Evolutionary conservation across 495 filamentous ascomycete genomes (phyloP).

Genomic region (Aspergillus biplanus): DNA sequence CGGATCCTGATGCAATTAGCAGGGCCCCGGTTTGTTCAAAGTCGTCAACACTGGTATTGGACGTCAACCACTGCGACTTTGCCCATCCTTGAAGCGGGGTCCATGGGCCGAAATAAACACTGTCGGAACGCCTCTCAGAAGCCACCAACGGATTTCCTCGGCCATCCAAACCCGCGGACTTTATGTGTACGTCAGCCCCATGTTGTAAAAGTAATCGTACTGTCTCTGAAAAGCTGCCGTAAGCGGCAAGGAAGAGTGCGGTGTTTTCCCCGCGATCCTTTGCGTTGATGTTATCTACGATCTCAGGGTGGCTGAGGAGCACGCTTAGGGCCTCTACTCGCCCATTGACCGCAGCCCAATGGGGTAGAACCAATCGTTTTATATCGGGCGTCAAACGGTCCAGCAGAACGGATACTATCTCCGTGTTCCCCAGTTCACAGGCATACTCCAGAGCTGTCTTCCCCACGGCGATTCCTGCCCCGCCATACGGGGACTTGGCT

Average conservation of each 20-base stretch:
- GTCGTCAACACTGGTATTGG: not conserved
- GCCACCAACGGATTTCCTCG: not conserved
- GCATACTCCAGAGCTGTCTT: slow-evolving; percentile 8
- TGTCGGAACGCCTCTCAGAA: not conserved
- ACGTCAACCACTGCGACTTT: not conserved
- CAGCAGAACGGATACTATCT: not conserved
- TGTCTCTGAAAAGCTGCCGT: not conserved
- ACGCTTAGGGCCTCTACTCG: not conserved
- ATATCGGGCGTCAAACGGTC: not conserved
- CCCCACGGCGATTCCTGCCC: not conserved
- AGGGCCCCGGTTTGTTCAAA: not conserved
- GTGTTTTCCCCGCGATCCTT: slow-evolving; percentile 5
- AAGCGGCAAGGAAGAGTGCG: slow-evolving; percentile 7
- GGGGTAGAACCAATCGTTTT: not conserved
- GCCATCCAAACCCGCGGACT: not conserved
- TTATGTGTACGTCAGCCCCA: slow-evolving; percentile 2
- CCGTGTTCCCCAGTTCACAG: not conserved
- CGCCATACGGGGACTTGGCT: not conserved
- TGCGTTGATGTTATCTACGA: not conserved
- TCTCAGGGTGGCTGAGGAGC: slow-evolving; percentile 1
- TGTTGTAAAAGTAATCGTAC: slow-evolving; percentile 7
- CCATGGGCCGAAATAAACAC: not conserved
- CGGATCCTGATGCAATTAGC: slow-evolving; percentile 24
- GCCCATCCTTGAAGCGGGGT: slow-evolving; percentile 20
- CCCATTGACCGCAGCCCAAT: not conserved